A percentile compares a stretch with the other conserved stretches of the same genome.
phyloP scores from a whole-genome alignment of 345 rosid species.

The Brassica incana region DNA sequence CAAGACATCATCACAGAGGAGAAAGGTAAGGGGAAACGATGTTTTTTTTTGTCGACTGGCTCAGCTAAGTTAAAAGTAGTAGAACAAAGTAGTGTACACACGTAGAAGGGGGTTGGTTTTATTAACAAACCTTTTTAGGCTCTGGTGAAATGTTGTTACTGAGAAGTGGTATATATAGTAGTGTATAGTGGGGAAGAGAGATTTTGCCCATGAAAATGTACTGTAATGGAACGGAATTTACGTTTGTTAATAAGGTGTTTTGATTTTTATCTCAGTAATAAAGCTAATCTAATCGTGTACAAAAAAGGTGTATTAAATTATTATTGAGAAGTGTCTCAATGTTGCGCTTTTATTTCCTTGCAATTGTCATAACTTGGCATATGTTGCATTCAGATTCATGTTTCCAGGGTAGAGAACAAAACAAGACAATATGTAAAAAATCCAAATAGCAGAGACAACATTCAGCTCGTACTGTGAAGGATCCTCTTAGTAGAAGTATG shows the following conservation, averaged over 20 bases:
- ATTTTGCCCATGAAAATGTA: slow-evolving; percentile 34
- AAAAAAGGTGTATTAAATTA: not conserved
- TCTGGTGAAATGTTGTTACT: slow-evolving; percentile 19
- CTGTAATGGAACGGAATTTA: slow-evolving; percentile 3
- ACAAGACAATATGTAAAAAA: not conserved
- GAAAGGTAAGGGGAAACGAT: slow-evolving; percentile 36
- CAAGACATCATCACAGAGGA: slow-evolving; percentile 33
- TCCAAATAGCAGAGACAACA: slow-evolving; percentile 14
- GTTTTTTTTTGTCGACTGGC: slow-evolving; percentile 45
- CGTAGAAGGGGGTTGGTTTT: slow-evolving; percentile 29
- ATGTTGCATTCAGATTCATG: not conserved
- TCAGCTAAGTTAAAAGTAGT: slow-evolving; percentile 26
- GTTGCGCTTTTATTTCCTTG: too few species aligned
- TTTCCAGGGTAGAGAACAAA: not conserved
- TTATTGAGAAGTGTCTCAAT: too few species aligned
- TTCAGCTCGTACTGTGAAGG: not conserved
- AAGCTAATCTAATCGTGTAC: slow-evolving; percentile 14
- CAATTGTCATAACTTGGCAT: not conserved
- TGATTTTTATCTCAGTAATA: slow-evolving; percentile 7
- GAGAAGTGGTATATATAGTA: slow-evolving; percentile 28
- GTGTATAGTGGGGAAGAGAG: slow-evolving; percentile 38
- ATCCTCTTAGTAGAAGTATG: slow-evolving; percentile 14
- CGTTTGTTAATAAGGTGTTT: slow-evolving; percentile 22
- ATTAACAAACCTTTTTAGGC: slow-evolving; percentile 23
- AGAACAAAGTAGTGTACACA: slow-evolving; percentile 24